Base-by-base conservation (phyloP, 2,329 filamentous ascomycete genomes). In the Colletotrichum cereale region DNA sequence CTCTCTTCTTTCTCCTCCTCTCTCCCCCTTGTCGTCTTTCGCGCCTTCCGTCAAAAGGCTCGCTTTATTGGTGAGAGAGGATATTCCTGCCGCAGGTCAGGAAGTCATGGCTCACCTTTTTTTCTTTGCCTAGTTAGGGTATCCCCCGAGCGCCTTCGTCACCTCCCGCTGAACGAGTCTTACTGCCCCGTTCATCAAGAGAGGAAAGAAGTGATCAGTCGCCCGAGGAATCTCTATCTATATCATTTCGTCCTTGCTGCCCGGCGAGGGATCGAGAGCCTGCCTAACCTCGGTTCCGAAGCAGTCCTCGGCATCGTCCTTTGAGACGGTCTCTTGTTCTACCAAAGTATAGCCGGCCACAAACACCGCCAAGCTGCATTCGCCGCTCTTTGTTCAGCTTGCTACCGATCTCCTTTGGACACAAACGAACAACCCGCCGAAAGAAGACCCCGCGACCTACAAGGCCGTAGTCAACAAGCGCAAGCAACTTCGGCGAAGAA, bases 341-440 rank as follows among this genome's bases (percentile, higher is more conserved):
- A 55, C 67, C 63, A 34, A 62, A 57, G 44, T 55, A 34, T 55
- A 34, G 18, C 50, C 21, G 21, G 24, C 55, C 24, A 63, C 67
- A 34, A 64, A 67, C 66, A 82, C 82, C 88, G 89, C 80, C 87
- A 91, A 90, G 80, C 86, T 90, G 90, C 90, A 92, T 90, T 93
- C 90, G 75, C 90, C 89, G 83, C 87, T 92, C 77, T 91, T 92
- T 81, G 84, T 91, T 80, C 87, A 89, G 79, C 84, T 88, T 77
- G 84, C 84, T 61, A 83, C 84, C 74, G 77, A 81, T 63, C 79
- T 80, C 48, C 80, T 87, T 62, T 84, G 80, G 79, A 76, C 80
- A 74, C 75, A 65, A 75, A 63, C 62, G 29, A 64, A 73, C 62
- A 66, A 69, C 21, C 48, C 31, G 47, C 60, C 58, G 31, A 73